Evolutionary conservation across 2,329 filamentous ascomycete genomes (phyloP).

Genomic region (Paracorniculantispora psalliotae): DNA sequence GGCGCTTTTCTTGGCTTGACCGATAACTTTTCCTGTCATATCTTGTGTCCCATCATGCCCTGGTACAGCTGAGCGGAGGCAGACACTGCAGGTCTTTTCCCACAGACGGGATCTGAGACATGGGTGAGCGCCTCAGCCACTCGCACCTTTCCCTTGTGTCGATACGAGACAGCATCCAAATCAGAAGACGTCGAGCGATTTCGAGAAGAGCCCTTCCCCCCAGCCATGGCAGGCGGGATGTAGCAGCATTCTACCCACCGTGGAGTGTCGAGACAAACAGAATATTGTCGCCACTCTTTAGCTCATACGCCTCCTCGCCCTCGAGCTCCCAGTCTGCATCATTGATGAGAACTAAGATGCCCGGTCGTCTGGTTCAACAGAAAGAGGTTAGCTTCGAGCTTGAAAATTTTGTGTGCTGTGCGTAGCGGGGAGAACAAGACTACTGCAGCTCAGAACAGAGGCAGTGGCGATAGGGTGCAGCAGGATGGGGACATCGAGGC

Average conservation of each 20-base stretch:
- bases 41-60: no score
- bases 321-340: slow-evolving; percentile 98
- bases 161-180: slow-evolving; percentile 1
- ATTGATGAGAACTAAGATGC: slow-evolving; percentile 94
- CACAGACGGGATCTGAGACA: slow-evolving; percentile 11
- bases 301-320: slow-evolving; percentile 83
- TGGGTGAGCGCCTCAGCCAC: slow-evolving; percentile 1
- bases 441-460: neutral
- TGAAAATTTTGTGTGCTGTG: neutral
- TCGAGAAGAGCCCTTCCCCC: neutral
- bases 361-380: slow-evolving; percentile 64
- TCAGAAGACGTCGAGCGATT: neutral
- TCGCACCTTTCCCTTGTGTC: neutral
- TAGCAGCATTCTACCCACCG: slow-evolving; percentile 63
- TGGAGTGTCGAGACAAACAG: slow-evolving; percentile 96
- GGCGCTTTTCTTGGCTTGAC: neutral
- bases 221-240: neutral
- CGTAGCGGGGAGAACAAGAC: slow-evolving; percentile 1
- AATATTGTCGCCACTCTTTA: slow-evolving; percentile 79
- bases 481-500: neutral
- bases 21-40: no score
- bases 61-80: slow-evolving; percentile 7
- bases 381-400: neutral
- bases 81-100: neutral
- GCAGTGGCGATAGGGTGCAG: neutral